Evolutionary conservation across 2,329 filamentous ascomycete species (phyloP).

Genomic region (Mycocentrospora acerina): DNA sequence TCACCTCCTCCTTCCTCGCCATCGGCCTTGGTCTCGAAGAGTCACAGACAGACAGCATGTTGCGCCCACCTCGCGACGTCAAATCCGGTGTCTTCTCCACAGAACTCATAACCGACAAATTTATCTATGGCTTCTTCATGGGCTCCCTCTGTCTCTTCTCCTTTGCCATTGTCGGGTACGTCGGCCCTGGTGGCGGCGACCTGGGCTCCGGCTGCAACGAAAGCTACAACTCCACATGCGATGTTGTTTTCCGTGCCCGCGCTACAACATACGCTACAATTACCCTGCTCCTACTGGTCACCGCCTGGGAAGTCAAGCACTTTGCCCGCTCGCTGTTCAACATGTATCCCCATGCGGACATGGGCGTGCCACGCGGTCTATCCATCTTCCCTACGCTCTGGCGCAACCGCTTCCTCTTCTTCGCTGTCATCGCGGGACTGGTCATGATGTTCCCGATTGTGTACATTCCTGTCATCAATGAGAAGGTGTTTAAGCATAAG

Average conservation of each 20-base stretch:
- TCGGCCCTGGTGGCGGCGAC: slow-evolving; percentile 44
- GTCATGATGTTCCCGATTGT: slow-evolving; percentile 48
- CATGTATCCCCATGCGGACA: slow-evolving; percentile 42
- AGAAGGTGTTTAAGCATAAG: slow-evolving; percentile 49
- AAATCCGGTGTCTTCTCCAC: slow-evolving; percentile 48
- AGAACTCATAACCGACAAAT: slow-evolving; percentile 51
- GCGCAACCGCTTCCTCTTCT: slow-evolving; percentile 49
- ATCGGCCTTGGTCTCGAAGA: slow-evolving; percentile 51
- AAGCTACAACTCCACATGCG: slow-evolving; percentile 45
- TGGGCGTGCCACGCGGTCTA: slow-evolving; percentile 22
- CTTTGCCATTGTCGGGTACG: slow-evolving; percentile 49
- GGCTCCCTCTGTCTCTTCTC: slow-evolving; percentile 47
- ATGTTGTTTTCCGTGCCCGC: slow-evolving; percentile 47
- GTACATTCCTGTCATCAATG: slow-evolving; percentile 50
- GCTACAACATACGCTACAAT: slow-evolving; percentile 50
- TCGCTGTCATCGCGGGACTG: slow-evolving; percentile 45
- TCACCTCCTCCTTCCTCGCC: slow-evolving; percentile 51
- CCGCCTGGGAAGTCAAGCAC: slow-evolving; percentile 53
- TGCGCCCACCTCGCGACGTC: slow-evolving; percentile 47
- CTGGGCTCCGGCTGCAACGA: slow-evolving; percentile 50
- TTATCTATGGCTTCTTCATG: slow-evolving; percentile 52
- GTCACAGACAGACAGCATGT: slow-evolving; percentile 50
- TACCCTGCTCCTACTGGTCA: slow-evolving; percentile 48
- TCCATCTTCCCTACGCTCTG: slow-evolving; percentile 44
- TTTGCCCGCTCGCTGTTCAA: slow-evolving; percentile 49